Conservation (phyloP, 2,329 filamentous ascomycete genomes). For the Trichoderma sp. region DNA sequence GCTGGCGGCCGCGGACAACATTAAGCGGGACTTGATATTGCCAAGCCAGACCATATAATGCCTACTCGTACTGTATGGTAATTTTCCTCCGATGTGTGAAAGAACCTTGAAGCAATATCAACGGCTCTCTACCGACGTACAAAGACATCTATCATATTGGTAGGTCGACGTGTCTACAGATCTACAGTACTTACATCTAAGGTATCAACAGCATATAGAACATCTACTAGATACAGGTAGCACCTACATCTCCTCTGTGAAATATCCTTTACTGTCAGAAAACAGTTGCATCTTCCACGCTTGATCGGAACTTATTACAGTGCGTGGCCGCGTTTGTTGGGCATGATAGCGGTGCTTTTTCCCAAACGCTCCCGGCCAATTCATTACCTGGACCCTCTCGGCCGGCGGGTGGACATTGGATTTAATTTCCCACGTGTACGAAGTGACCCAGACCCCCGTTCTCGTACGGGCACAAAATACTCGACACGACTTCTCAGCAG, state of each 20-base stretch:
- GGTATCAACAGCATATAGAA: background rate
- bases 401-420: conserved; percentile 7
- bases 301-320: background rate
- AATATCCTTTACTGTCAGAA: background rate
- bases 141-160: background rate
- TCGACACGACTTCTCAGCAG: background rate
- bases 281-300: background rate
- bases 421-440: conserved; percentile 16
- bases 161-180: background rate
- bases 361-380: background rate
- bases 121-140: background rate
- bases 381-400: background rate
- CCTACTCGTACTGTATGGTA: background rate
- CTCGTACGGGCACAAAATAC: background rate
- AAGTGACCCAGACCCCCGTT: conserved; percentile 5
- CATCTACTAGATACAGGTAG: background rate
- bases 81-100: background rate
- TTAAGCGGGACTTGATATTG: background rate
- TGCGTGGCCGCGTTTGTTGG: background rate
- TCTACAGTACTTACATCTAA: background rate
- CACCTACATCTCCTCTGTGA: background rate
- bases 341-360: background rate
- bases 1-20: background rate
- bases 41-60: background rate
- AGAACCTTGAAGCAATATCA: background rate